phyloP scores from a whole-genome alignment of 129 eudicot genomes.

The Centrapalus pauciflorus region DNA sequence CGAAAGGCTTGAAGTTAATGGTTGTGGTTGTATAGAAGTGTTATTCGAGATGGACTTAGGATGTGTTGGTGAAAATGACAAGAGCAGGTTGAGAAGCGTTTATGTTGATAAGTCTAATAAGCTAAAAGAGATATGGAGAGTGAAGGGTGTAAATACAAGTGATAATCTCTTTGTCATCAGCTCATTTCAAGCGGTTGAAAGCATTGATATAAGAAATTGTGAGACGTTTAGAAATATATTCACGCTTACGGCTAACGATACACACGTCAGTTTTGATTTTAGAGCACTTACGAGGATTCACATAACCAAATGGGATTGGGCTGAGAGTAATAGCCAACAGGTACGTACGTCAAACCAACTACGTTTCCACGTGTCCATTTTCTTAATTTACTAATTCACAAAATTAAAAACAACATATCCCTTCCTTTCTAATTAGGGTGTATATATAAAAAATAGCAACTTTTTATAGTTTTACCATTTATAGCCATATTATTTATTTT shows the following conservation, averaged over 20 bases:
- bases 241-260: not conserved
- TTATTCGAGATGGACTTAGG: not conserved
- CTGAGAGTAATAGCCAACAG: too few relatives aligned
- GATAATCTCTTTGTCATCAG: not conserved
- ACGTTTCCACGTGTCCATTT: too few relatives aligned
- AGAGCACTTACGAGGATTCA: too few relatives aligned
- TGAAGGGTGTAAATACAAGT: not conserved
- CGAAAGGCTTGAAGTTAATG: not conserved
- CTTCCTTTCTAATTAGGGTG: too few relatives aligned
- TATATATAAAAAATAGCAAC: too few relatives aligned
- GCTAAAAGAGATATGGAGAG: not conserved
- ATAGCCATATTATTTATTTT: too few relatives aligned
- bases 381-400: too few relatives aligned
- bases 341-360: too few relatives aligned
- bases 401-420: too few relatives aligned
- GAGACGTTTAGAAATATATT: not conserved
- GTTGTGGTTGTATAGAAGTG: not conserved
- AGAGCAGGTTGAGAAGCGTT: not conserved
- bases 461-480: too few relatives aligned
- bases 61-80: not conserved
- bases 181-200: too few relatives aligned
- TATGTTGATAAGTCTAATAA: accelerated
- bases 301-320: too few relatives aligned
- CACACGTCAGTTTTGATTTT: not conserved
- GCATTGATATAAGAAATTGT: not conserved